Conservation (phyloP, 2,329 filamentous ascomycete genomes). For the Neopestalotiopsis sp. region DNA sequence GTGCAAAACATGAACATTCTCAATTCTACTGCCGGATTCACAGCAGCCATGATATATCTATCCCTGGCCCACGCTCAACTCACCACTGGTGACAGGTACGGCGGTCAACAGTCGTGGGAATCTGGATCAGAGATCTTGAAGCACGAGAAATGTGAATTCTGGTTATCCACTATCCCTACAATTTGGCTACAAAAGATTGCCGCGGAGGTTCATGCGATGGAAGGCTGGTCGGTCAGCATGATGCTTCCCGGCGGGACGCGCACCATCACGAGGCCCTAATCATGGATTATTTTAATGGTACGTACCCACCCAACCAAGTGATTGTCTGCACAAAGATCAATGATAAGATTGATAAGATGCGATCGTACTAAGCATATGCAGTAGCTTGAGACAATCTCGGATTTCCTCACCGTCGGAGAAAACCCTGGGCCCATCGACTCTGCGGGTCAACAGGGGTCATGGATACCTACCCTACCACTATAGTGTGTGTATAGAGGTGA, state of each 20-base stretch:
- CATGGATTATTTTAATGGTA: too few species aligned
- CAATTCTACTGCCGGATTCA: conserved; percentile 29
- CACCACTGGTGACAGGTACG: conserved; percentile 21
- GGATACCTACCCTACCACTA: too few species aligned
- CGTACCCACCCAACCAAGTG: too few species aligned
- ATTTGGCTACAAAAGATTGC: conserved; percentile 34
- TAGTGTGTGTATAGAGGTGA: too few species aligned
- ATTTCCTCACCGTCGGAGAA: too few species aligned
- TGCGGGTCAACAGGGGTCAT: too few species aligned
- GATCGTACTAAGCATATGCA: too few species aligned
- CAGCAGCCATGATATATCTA: conserved; percentile 31
- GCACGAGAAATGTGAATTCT: conserved; percentile 36
- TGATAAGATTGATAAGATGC: too few species aligned
- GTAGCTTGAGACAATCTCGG: too few species aligned
- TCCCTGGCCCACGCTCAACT: conserved; percentile 36
- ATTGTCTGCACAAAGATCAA: too few species aligned
- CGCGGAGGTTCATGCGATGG: conserved; percentile 26
- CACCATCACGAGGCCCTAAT: not conserved
- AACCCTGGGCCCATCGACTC: too few species aligned
- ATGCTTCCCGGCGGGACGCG: conserved; percentile 34
- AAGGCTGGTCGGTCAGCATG: conserved; percentile 37
- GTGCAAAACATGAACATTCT: conserved; percentile 30
- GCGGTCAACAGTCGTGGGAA: conserved; percentile 28
- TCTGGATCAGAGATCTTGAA: conserved; percentile 17
- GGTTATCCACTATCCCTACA: conserved; percentile 35